Evolutionary conservation across 108 stramenopile species (phyloP), one percentile per base, ranked within the genome.

Genomic region (Cyclostephanos invisitatus): DNA sequence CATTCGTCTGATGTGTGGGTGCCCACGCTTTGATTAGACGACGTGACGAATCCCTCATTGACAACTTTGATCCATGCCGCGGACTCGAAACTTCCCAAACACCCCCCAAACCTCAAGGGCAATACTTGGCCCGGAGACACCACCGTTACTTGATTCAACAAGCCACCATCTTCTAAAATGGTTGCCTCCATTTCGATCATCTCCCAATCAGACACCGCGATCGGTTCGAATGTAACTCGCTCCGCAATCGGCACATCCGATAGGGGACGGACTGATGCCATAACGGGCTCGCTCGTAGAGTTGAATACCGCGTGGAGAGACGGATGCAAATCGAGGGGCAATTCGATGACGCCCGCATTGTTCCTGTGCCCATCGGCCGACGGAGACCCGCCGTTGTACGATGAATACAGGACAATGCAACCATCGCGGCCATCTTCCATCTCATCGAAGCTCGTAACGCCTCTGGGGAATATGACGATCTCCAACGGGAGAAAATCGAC

Each of bases 301-400:
- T 50, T 72, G 49, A 64, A 88, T 70, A 75, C 46, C 6, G 46
- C 48, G 25, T 25, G 25, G n/a, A 80, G 70, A 14, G 82, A 63
- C n/a, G 82, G 75, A 36, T 75, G 74, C 28, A 86, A 55, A 75
- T 77, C 40, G 25, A 51, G 54, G 40, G 80, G 63, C 51, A 77
- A 21, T 49, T 82, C 80, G 29, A 83, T 81, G 0, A 83, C 64
- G 32, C 55, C 63, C 27, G 70, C 65, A 17, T 70, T 22, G 27
- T 53, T 58, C 21, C 35, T 37, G 17, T 80, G 50, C 38, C 60
- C 35, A 42, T 27, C 48, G 8, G 67, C 47, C 21, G 71, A 57
- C 7, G 80, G 80, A 15, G 73, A 28, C 62, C 91, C 91, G 25
- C 91, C 91, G 72, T 92, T 92, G 71, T 80, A 92, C 9, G 89